Evolutionary conservation across 2,329 filamentous ascomycete genomes (phyloP), one percentile per base, ranked within the genome.

Genomic region (Trichoderma koningiopsis): DNA sequence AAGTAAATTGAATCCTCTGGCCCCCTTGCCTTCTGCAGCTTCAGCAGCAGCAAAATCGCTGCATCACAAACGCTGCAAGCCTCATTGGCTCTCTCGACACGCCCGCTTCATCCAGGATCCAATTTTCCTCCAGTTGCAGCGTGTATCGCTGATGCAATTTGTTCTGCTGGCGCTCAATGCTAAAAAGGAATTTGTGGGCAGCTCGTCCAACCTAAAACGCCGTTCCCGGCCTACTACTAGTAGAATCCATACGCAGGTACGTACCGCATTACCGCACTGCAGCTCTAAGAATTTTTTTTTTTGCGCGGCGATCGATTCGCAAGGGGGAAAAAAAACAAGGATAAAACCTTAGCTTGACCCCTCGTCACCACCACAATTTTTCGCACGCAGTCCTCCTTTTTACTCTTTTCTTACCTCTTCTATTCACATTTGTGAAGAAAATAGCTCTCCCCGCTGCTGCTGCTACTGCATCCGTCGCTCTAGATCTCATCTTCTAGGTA

Each of bases 341-440:
- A 57, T 61, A 61, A 68, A 68, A 68, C 60, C 65, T 57, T 68
- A 68, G 65, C 65, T 53, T 49, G 56, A 56, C 65, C 65, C 65
- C 65, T 61, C 65, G 65, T 68, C 65, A 61, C 47, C 56, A 68
- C 60, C 47, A 68, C 65, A 61, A 64, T 56, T 67, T 59, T 67
- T 59, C 64, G 14, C 49, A 43, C 64, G 64, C 64, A 67, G 49
- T 55, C 64, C 58, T 55, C 55, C 47, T 67, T 65, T 67, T 52
- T 49, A 49, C 52, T 66, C 4, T 59, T 43, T 59, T 40, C 52
- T 13, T 16, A 35, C 62, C 29, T 53, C 22, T 43, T 53, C 16
- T 43, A 37, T 57, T 40, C 62, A 43, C 31, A 37, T 16, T 67
- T n/a, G 37, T 31, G 14, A 19, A 22, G 13, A 10, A 10, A n/a